Evolutionary conservation across 2,329 filamentous ascomycete species (phyloP), one percentile per base, ranked within the genome.

Genomic region (Beauveria varroae): DNA sequence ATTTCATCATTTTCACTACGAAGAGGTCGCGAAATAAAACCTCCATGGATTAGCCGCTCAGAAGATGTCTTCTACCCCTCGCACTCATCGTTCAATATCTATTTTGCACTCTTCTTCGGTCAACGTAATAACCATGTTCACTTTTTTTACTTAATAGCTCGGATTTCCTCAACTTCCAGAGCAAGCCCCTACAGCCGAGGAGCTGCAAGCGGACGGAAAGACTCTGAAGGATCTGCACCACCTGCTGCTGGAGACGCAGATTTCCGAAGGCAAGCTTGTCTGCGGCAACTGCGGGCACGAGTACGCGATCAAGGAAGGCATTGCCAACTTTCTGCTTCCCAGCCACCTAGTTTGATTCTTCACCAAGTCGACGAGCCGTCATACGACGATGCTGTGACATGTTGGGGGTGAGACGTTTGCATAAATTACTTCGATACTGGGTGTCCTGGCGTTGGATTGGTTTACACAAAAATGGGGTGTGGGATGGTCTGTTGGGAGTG

Each of bases 231-330:
- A 96, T 67, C 76, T 97, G 69, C 93, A 98, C 74, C 83, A 84
- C 24, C 74, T 97, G 60, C 79, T 98, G 43, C 80, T 97, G 67
- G 90, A 98, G 81, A 99, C 95, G 63, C 89, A 92, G 69, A 90
- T 99, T 63, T 83, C 86, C 43, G 90, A 93, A 75, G 95, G 95
- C 3, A 93, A 90, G 75, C 81, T 99, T 65, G 89, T 93, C 5
- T 99, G 95, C 73, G 92, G 85, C 53, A 90, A 89, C 74, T 99
- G 95, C 72, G 91, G 90, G 53, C 93, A 98, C 72, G 91, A 96
- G 78, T 99, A 98, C 75, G 86, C 86, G 63, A 88, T 99, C 65
- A 93, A 95, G 72, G 93, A 99, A 76, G 95, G 95, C 5, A 96
- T 98, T 73, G 91, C 92, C 63, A 98, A 98, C 75, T 99, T 99